These are phyloP conservation scores for Chalciporus sp. DNA, from an alignment of 1,284 basidiomycete species.

Conservation along the genomic window DNA sequence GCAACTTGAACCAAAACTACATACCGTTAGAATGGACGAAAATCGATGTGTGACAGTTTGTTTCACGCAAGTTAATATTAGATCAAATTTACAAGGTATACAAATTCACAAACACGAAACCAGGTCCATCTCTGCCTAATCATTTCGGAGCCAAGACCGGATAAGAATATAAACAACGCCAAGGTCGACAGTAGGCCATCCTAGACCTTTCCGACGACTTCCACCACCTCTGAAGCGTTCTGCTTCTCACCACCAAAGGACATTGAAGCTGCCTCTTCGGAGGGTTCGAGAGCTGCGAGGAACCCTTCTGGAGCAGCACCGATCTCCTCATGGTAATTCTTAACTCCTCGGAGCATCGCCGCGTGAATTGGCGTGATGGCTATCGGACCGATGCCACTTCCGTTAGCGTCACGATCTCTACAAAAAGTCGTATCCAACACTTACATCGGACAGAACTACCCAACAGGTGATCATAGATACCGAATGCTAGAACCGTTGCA, in stretches of 20 bases:
- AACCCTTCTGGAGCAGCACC: slow-evolving; percentile 23
- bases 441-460: slow-evolving; percentile 30
- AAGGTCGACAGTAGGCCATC: too few species aligned
- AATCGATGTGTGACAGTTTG: too few species aligned
- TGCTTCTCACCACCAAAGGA: slow-evolving; percentile 22
- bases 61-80: too few species aligned
- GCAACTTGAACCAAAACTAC: too few species aligned
- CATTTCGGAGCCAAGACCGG: too few species aligned
- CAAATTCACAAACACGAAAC: too few species aligned
- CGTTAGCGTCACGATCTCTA: slow-evolving; percentile 16
- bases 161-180: too few species aligned
- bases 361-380: slow-evolving; percentile 29
- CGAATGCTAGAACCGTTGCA: slow-evolving; percentile 52
- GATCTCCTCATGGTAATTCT: slow-evolving; percentile 31
- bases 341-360: slow-evolving; percentile 23
- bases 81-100: too few species aligned
- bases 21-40: too few species aligned
- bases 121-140: too few species aligned
- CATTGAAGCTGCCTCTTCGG: slow-evolving; percentile 2
- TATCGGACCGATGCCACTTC: slow-evolving; percentile 6
- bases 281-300: slow-evolving; percentile 19
- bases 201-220: slow-evolving; percentile 20
- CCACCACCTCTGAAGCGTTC: background rate
- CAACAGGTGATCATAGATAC: slow-evolving; percentile 57
- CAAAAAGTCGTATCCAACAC: slow-evolving; percentile 14